Conservation (phyloP, 2,329 filamentous ascomycete species). For the Dendrostoma leiphaemia region DNA sequence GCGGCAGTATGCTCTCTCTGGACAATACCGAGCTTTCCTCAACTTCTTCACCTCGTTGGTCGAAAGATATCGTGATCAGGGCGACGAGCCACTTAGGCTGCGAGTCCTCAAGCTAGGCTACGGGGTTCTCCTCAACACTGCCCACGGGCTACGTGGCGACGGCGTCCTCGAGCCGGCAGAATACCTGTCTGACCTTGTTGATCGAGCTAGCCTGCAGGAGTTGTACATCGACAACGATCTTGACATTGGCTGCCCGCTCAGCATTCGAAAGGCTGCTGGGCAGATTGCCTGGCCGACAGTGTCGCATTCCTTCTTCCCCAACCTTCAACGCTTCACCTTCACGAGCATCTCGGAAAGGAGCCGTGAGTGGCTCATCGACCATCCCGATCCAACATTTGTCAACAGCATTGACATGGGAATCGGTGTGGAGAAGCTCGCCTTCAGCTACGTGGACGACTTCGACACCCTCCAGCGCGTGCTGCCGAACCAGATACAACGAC, state of each 20-base stretch:
- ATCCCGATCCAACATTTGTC: constrained; percentile 5
- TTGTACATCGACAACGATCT: constrained; percentile 13
- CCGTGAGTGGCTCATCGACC: background rate
- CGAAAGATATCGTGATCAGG: constrained; percentile 1
- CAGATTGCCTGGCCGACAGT: constrained; percentile 8
- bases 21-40: background rate
- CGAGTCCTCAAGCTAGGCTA: constrained; percentile 13
- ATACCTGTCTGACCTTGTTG: constrained; percentile 2
- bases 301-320: constrained; percentile 2
- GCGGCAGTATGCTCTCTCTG: background rate
- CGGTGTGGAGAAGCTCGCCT: constrained; percentile 10
- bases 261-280: background rate
- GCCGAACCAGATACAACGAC: background rate
- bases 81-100: constrained; percentile 1
- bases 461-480: background rate
- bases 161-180: background rate
- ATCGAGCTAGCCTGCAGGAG: constrained; percentile 1
- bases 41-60: constrained; percentile 8
- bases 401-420: constrained; percentile 2
- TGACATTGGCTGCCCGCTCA: constrained; percentile 6
- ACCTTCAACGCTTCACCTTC: constrained; percentile 12
- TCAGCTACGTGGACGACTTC: constrained; percentile 3
- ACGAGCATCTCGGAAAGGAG: constrained; percentile 11
- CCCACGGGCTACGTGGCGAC: background rate
- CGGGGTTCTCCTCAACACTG: constrained; percentile 7